A percentile compares a stretch with the other conserved stretches of the same genome.
Conservation (phyloP, 106 monocot species). For the Chionographis japonica region DNA sequence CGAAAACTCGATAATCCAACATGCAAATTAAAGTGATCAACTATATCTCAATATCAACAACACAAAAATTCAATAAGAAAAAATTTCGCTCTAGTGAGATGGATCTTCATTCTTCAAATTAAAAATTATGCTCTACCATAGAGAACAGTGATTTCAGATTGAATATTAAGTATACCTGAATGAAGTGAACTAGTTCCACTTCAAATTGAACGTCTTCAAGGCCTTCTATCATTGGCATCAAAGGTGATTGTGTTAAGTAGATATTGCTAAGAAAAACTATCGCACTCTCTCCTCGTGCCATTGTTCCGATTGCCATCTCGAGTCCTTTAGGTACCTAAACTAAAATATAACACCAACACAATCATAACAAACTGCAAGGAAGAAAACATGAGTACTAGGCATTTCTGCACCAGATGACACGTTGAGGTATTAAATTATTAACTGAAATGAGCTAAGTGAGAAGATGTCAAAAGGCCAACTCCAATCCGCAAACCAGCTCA, state of each 20-base stretch:
- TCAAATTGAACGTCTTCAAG: slow-evolving; percentile 84
- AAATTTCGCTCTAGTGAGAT: no score
- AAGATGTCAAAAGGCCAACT: no score
- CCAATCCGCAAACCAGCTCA: no score
- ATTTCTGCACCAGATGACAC: no score
- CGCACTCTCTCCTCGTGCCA: slow-evolving; percentile 83
- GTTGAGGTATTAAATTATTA: no score
- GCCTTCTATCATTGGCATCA: slow-evolving; percentile 52
- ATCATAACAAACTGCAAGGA: slow-evolving; percentile 8
- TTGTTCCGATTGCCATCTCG: slow-evolving; percentile 96
- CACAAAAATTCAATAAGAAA: no score
- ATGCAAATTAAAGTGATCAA: no score
- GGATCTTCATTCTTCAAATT: no score
- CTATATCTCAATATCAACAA: no score
- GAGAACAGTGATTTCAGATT: not conserved
- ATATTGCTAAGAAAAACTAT: slow-evolving; percentile 51
- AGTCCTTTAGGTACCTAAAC: slow-evolving; percentile 90
- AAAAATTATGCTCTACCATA: no score
- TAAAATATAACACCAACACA: slow-evolving; percentile 13
- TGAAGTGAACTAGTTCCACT: slow-evolving; percentile 80
- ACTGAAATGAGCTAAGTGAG: no score
- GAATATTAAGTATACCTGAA: slow-evolving; percentile 48
- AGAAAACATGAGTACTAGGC: not conserved
- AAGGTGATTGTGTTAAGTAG: slow-evolving; percentile 76
- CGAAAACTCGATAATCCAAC: no score